A percentile compares a stretch with the other conserved stretches of the same genome.
These are phyloP conservation scores for Xylariaceae sp. DNA, from an alignment of 2,329 filamentous ascomycete species.

Conservation along the genomic window DNA sequence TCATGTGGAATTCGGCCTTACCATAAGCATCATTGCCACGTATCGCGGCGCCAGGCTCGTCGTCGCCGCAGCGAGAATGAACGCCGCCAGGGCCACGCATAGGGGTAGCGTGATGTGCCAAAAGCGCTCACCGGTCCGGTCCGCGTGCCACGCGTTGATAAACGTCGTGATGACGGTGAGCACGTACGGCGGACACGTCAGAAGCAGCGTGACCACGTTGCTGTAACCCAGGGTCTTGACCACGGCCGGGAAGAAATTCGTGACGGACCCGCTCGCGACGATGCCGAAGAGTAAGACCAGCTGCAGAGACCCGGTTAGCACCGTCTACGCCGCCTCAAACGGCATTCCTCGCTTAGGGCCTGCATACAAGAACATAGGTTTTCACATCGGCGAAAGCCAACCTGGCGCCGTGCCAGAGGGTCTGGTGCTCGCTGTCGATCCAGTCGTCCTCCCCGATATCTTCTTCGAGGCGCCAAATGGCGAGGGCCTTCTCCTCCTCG, in stretches of 20 bases:
- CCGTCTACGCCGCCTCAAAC: not conserved
- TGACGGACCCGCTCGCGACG: constrained; percentile 59
- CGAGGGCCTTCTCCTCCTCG: constrained; percentile 59
- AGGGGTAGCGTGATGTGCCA: constrained; percentile 68
- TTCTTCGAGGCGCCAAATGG: constrained; percentile 63
- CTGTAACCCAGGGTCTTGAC: constrained; percentile 68
- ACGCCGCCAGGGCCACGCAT: constrained; percentile 62
- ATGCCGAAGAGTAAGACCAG: constrained; percentile 61
- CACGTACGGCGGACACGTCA: constrained; percentile 68
- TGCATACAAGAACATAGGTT: constrained; percentile 60
- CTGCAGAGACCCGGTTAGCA: constrained; percentile 32
- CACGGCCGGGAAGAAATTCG: constrained; percentile 72
- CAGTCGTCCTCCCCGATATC: constrained; percentile 68
- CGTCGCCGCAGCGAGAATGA: constrained; percentile 69
- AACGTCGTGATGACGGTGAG: constrained; percentile 64
- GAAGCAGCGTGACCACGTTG: constrained; percentile 60
- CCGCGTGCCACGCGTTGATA: constrained; percentile 70
- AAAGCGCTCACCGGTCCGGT: constrained; percentile 71
- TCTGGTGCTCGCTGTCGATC: constrained; percentile 58
- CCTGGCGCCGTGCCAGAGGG: constrained; percentile 56
- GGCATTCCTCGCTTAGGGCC: not conserved
- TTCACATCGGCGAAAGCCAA: constrained; percentile 61
- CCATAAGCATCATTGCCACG: constrained; percentile 73
- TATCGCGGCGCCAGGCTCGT: constrained; percentile 64
- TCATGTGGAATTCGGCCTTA: constrained; percentile 35